Evolutionary conservation across 2,329 filamentous ascomycete species (phyloP).

Genomic region (Sclerotinia glacialis): DNA sequence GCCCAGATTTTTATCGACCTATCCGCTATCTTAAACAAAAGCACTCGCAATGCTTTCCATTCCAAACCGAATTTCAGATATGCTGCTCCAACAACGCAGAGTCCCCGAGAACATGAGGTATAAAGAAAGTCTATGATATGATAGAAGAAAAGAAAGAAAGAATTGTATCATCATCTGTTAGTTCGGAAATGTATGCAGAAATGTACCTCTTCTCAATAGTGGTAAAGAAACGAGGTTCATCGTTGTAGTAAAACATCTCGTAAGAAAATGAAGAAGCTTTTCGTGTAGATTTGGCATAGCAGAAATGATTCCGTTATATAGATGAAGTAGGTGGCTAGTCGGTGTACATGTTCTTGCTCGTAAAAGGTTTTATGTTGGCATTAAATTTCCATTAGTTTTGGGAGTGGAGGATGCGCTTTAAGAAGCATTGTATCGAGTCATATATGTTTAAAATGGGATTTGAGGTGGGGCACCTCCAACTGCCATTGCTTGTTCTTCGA

Average conservation of each 20-base stretch:
- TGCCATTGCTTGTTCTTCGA: conserved; percentile 77
- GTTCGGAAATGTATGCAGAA: conserved; percentile 4
- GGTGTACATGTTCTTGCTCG: conserved; percentile 25
- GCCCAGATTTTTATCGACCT: not conserved
- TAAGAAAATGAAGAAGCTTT: conserved; percentile 31
- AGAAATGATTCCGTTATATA: conserved; percentile 16
- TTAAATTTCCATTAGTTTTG: conserved; percentile 36
- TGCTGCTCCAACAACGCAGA: conserved; percentile 14
- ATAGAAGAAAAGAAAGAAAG: conserved; percentile 6
- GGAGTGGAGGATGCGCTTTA: conserved; percentile 22
- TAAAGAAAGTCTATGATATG: conserved; percentile 25
- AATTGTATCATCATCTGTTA: conserved; percentile 8
- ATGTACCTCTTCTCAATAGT: conserved; percentile 13
- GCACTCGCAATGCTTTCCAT: conserved; percentile 15
- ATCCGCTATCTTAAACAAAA: conserved; percentile 14
- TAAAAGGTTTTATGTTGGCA: conserved; percentile 25
- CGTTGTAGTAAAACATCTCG: conserved; percentile 36
- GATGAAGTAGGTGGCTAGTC: conserved; percentile 11
- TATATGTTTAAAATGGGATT: conserved; percentile 60
- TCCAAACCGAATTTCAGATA: conserved; percentile 18
- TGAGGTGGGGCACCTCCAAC: conserved; percentile 49
- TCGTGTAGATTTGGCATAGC: conserved; percentile 26
- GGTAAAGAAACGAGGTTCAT: conserved; percentile 21
- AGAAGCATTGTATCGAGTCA: conserved; percentile 25
- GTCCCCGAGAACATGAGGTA: conserved; percentile 13